These are phyloP conservation scores for Spizellomyces punctatus DNA, from an alignment of 192 early-diverging fungal genomes.

Conservation along the genomic window DNA sequence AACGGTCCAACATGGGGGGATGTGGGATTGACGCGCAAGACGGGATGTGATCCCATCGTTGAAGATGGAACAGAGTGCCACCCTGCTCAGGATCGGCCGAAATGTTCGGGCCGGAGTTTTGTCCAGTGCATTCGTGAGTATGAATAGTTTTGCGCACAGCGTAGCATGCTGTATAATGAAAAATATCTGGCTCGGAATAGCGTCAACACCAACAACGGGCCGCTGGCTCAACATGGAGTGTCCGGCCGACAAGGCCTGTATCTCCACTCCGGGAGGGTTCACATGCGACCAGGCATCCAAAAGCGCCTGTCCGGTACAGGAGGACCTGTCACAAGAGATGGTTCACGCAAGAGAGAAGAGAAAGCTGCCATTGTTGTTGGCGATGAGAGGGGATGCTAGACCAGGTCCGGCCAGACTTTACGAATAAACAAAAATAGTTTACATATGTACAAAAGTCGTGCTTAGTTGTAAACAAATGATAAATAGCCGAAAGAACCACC, in stretches of 20 bases:
- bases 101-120: neutral
- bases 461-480: too few relatives aligned
- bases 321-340: too few relatives aligned
- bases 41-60: neutral
- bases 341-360: too few relatives aligned
- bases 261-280: neutral
- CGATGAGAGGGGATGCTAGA: too few relatives aligned
- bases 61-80: neutral
- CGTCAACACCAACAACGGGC: neutral
- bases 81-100: neutral
- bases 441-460: too few relatives aligned
- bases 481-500: too few relatives aligned
- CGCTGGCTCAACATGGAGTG: neutral
- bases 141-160: too few relatives aligned
- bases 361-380: too few relatives aligned
- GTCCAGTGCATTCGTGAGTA: conserved; percentile 4
- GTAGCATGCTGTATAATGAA: too few relatives aligned
- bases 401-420: too few relatives aligned
- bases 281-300: neutral
- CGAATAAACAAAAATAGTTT: too few relatives aligned
- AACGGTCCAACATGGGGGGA: neutral
- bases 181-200: neutral
- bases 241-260: neutral
- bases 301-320: too few relatives aligned
- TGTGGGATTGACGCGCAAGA: neutral